A percentile compares a stretch with the other conserved stretches of the same genome.
These are phyloP conservation scores for Nemania sp. DNA, from an alignment of 2,329 filamentous ascomycete species.

Conservation along the genomic window DNA sequence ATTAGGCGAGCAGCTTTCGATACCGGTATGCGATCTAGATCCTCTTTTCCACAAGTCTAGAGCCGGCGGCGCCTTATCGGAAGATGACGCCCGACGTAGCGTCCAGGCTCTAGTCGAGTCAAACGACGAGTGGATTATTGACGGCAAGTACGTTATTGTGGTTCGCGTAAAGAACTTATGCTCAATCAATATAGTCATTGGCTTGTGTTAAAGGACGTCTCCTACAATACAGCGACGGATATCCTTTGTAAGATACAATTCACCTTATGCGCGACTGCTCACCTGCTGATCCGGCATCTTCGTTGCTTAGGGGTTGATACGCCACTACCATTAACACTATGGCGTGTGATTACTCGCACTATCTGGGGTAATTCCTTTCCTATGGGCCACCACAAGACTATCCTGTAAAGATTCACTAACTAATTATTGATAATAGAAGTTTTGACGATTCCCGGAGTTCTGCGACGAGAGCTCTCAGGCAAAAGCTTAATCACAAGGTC, in stretches of 20 bases:
- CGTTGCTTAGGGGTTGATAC: not conserved
- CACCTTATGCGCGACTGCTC: not conserved
- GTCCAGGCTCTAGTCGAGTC: constrained; percentile 3
- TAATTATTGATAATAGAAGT: not conserved
- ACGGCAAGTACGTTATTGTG: not conserved
- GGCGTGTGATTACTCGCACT: constrained; percentile 3
- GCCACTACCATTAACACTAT: not conserved
- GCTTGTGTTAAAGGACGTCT: not conserved
- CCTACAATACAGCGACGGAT: not conserved
- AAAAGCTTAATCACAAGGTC: not conserved
- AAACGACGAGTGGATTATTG: constrained; percentile 2
- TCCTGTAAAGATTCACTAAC: not conserved
- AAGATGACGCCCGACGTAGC: constrained; percentile 1
- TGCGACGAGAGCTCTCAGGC: not conserved
- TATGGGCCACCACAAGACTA: not conserved
- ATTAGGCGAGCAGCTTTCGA: constrained; percentile 3
- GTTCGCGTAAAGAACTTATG: not conserved
- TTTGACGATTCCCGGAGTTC: not conserved
- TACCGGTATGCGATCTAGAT: constrained; percentile 1
- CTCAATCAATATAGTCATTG: not conserved
- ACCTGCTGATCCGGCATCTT: not conserved
- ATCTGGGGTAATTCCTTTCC: constrained; percentile 1
- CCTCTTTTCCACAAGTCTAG: not conserved
- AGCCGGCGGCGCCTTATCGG: constrained; percentile 1
- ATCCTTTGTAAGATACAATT: not conserved